Evolutionary conservation across 2,329 filamentous ascomycete species (phyloP).

Genomic region (Colletotrichum tanaceti): DNA sequence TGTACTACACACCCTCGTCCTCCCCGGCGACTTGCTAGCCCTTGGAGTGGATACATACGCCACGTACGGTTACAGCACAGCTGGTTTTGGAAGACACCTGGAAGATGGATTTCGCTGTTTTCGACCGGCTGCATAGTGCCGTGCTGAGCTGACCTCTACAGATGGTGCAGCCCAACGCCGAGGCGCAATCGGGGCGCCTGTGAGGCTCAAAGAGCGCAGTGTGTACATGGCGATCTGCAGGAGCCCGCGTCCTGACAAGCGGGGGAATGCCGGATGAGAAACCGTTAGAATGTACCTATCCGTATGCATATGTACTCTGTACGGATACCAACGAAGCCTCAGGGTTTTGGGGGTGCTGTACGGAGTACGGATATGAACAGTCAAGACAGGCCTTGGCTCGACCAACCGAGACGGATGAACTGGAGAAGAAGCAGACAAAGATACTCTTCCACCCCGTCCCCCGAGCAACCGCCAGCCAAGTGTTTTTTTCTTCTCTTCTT

Average conservation of each 20-base stretch:
- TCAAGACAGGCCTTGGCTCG: neutral
- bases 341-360: neutral
- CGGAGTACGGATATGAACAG: neutral
- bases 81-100: neutral
- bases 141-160: conserved; percentile 15
- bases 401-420: neutral
- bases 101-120: conserved; percentile 11
- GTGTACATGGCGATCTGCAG: conserved; percentile 30
- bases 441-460: neutral
- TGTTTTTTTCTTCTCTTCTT: too few relatives aligned
- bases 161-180: conserved; percentile 28
- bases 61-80: conserved; percentile 9
- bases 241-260: conserved; percentile 34
- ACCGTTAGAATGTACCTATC: too few relatives aligned
- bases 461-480: neutral
- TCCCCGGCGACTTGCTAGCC: conserved; percentile 22
- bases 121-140: conserved; percentile 25
- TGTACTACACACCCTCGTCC: too few relatives aligned
- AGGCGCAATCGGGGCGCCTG: conserved; percentile 24
- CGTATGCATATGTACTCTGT: too few relatives aligned
- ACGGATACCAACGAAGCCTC: neutral
- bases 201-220: conserved; percentile 37
- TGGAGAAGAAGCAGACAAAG: neutral
- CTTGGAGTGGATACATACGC: conserved; percentile 33
- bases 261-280: conserved; percentile 30